Base-by-base conservation (phyloP, 2,329 filamentous ascomycete genomes). In the Trichoderma koningii region DNA sequence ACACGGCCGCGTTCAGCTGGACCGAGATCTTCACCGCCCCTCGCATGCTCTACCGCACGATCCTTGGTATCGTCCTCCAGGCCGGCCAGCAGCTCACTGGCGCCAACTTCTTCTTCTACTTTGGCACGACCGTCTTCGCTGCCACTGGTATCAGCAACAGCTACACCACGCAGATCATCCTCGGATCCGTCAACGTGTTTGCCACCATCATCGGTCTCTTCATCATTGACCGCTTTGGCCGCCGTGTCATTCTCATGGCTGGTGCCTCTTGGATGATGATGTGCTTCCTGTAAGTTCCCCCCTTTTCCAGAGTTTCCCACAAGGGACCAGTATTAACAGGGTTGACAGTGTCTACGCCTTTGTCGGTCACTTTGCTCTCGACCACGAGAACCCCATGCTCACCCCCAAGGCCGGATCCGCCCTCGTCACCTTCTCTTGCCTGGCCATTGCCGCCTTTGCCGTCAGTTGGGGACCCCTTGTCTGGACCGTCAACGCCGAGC, bases 51-150 rank as follows among this genome's bases (percentile, higher is more conserved):
- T 47, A 63, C 26, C 59, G 59, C 2, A 63, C 59, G 3, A 23
- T 30, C 50, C 41, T 63, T 2, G 59, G 59, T 23, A 30, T 63
- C n/a, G 59, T 63, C 10, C 59, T 63, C 2, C 48, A 52, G 23
- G 59, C 48, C 12, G 59, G 59, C 19, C 59, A 63, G 50, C 59
- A 63, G 19, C 26, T 63, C n/a, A 63, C 59, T 3, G 59, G 59
- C 38, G 59, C 59, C 38, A 63, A 63, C 41, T 63, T 63, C 50
- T 63, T 63, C 59, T 63, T 63, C n/a, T 63, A 63, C 59, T 63
- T 63, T 55, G 59, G 59, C 0, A 63, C 59, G 0, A 63, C 59
- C 2, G 59, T 63, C 50, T 63, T 63, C 53, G 59, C 59, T 3
- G 59, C 59, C 50, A 63, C 59, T 17, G 59, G 59, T 14, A 63